phyloP scores from a whole-genome alignment of 1,139 yeast species.

The Suhomyces yuchorum region DNA sequence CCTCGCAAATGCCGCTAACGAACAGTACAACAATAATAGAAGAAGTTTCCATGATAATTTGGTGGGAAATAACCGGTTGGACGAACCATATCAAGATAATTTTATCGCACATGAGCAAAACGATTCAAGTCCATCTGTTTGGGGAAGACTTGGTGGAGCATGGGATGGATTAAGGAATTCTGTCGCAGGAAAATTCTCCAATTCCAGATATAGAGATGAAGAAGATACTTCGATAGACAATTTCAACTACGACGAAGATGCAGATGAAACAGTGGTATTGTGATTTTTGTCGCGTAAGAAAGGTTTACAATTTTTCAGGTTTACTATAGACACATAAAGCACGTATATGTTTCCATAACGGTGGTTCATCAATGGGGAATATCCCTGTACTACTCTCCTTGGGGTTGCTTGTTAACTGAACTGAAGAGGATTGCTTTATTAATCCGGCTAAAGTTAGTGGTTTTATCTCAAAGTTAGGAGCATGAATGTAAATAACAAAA shows the following conservation, averaged over 20 bases:
- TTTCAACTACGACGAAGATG: slow-evolving; percentile 36
- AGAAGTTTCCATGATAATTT: slow-evolving; percentile 29
- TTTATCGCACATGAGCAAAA: background rate
- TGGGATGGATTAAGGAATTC: slow-evolving; percentile 26
- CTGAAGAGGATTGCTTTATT: background rate
- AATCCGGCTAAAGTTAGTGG: background rate
- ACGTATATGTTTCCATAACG: background rate
- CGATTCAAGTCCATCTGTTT: slow-evolving; percentile 14
- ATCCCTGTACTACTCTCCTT: too few species aligned
- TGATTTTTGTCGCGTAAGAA: slow-evolving; percentile 6
- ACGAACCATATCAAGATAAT: slow-evolving; percentile 9
- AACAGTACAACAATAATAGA: slow-evolving; percentile 36
- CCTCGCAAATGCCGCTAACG: slow-evolving; percentile 32
- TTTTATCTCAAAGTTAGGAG: background rate
- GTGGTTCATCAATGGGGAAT: too few species aligned
- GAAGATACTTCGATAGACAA: slow-evolving; percentile 25
- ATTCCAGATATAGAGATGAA: slow-evolving; percentile 18
- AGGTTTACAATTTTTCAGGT: background rate
- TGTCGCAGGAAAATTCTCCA: slow-evolving; percentile 19
- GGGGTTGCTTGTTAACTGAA: too few species aligned
- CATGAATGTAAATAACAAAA: background rate
- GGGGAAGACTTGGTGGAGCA: slow-evolving; percentile 32
- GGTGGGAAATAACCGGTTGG: slow-evolving; percentile 8
- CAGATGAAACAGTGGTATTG: slow-evolving; percentile 28
- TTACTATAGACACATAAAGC: background rate